Base-by-base conservation (phyloP, 2,329 filamentous ascomycete genomes). In the Plenodomus biglobosus region DNA sequence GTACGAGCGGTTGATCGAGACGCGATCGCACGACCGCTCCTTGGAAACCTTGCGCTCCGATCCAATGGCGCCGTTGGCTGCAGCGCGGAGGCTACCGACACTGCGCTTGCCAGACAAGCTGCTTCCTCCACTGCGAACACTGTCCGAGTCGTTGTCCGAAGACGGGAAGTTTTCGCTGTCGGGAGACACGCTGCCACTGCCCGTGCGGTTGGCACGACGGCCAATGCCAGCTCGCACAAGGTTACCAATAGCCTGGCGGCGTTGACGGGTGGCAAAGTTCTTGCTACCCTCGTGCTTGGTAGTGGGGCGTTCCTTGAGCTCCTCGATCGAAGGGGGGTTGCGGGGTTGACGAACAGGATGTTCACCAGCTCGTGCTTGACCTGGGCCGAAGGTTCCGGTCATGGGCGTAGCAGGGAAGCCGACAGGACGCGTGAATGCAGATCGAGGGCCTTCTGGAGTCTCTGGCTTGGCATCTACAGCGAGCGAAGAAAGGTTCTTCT, bases 241-340 rank as follows among this genome's bases (percentile, higher is more conserved):
- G 69, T 91, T 96, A 76, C 92, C 86, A 38, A 99, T 85, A 20
- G 94, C 94, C 62, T 88, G 91, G 56, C 92, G 90, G 51, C 94
- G 90, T 65, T 95, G 92, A 53, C 94, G 91, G 46, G 91, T 85
- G 10, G 88, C 88, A 75, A 99, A 99, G 78, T 99, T 99, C 83
- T 96, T 79, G 84, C 92, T 96, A 19, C 92, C 94, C 72, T 97
- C 92, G 56, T 92, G 84, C 76, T 91, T 96, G 59, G 90, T 86
- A 8, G 92, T 97, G 1, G 94, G 94, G 75, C 92, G 94, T 17
- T 86, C 82, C 65, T 87, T 84, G 51, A 99, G 84, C 75, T 99
- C 94, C 59, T 99, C 94, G 42, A 97, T 81, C 13, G 89, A 85
- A 13, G 94, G 94, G 19, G 94, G 94, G 4, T 92, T 92, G 56